These are phyloP conservation scores for Saprolegnia diclina DNA, from an alignment of 352 stramenopile species.

Conservation along the genomic window DNA sequence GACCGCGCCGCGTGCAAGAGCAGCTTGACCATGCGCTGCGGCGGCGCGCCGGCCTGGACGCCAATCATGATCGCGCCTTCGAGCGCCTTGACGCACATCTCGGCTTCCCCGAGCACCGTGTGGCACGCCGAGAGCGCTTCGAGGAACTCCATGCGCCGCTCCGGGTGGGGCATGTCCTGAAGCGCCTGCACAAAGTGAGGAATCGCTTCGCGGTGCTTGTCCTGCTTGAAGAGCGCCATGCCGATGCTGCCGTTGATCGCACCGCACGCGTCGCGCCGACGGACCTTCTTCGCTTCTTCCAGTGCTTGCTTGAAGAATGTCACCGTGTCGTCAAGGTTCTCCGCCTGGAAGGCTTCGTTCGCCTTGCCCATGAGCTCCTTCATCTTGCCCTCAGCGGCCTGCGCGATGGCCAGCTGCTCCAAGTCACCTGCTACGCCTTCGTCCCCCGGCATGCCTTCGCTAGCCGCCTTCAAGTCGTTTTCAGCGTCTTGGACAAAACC, in stretches of 20 bases:
- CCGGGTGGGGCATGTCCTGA: constrained; percentile 25
- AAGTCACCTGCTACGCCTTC: constrained; percentile 23
- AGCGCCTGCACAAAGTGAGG: constrained; percentile 24
- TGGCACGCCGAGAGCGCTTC: constrained; percentile 24
- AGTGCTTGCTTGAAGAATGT: constrained; percentile 15
- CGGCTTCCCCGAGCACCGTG: constrained; percentile 21
- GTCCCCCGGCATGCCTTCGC: constrained; percentile 9
- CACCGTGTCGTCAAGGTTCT: constrained; percentile 10
- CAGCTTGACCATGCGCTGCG: constrained; percentile 26
- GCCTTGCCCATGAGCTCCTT: constrained; percentile 17
- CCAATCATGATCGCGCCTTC: constrained; percentile 27
- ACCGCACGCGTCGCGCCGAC: constrained; percentile 19
- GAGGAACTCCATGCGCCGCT: constrained; percentile 25
- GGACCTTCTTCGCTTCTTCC: constrained; percentile 19
- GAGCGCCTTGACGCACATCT: constrained; percentile 26
- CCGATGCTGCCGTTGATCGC: constrained; percentile 25
- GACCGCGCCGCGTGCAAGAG: constrained; percentile 23
- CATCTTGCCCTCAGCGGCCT: constrained; percentile 14
- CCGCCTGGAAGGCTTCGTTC: constrained; percentile 22
- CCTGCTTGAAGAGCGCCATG: constrained; percentile 24
- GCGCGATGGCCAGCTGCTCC: constrained; percentile 8
- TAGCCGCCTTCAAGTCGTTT: constrained; percentile 21
- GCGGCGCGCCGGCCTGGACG: constrained; percentile 24
- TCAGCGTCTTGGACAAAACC: constrained; percentile 19
- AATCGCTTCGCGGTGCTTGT: constrained; percentile 22